Evolutionary conservation across 2,329 filamentous ascomycete genomes (phyloP), one percentile per base, ranked within the genome.

Genomic region (Cladophialophora yegresii): DNA sequence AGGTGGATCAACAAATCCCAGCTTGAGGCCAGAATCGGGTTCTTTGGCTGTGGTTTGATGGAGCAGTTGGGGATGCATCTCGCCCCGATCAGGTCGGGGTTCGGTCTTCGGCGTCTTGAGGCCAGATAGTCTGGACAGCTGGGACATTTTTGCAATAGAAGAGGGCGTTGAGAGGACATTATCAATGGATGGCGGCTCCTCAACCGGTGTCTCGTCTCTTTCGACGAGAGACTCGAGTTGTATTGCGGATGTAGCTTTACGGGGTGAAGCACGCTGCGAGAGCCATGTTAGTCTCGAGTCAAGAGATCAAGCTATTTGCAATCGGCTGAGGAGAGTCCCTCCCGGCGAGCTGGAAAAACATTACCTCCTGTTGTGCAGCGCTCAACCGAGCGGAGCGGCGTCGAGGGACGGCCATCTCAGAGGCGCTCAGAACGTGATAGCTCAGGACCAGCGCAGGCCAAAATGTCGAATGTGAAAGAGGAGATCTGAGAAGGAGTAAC

Each of bases 1-100:
- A 47, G 67, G 58, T 40, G 73, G 67, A 57, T 71, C 69, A 49
- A 67, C 65, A 77, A 97, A 96, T 16, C 93, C 93, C 23, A 96
- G 83, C 72, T 89, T 86, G 50, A 95, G 82, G 5, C 89, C 92
- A 10, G 92, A 92, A 28, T 95, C 92, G 1, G 89, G 85, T 51
- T 90, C 82, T 60, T 89, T 90, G 67, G 87, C 89, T 23, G 90
- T 93, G 69, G 83, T 88, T 60, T 85, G 83, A 63, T 95, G 91
- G 62, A 87, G 85, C 74, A 90, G 90, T 79, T 90, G 90, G 8
- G 93, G 93, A 75, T 97, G 93, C 93, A 97, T 97, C 75, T 96
- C 92, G 65, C 88, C 86, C 68, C 84, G 83, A 54, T 89, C 81
- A 26, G 91, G 90, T 78, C 90, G 89, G 70, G 89, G 80, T 83